Evolutionary conservation across 768 basidiomycete genomes (phyloP).

Genomic region (Lactarius quietus): DNA sequence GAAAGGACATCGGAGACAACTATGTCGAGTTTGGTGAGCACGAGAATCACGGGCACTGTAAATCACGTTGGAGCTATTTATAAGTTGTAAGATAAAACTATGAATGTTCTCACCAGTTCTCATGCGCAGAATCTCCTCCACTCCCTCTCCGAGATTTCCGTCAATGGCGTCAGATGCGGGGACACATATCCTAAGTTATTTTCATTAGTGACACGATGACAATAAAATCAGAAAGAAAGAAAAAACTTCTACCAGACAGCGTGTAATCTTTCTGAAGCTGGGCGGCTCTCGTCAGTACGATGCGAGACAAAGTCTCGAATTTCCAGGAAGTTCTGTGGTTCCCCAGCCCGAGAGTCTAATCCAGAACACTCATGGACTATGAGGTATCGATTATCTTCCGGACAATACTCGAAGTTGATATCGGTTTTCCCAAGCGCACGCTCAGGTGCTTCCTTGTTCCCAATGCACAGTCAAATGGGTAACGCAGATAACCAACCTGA

Average conservation of each 20-base stretch:
- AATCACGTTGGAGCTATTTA: not conserved
- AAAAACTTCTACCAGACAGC: too few relatives aligned
- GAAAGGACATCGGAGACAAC: not conserved
- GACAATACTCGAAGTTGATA: not conserved
- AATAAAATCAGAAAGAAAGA: too few relatives aligned
- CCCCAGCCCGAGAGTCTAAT: not conserved
- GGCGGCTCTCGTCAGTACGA: not conserved
- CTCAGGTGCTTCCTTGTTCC: not conserved
- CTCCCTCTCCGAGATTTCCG: not conserved
- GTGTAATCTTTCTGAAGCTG: too few relatives aligned
- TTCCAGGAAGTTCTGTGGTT: not conserved
- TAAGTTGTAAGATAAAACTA: not conserved
- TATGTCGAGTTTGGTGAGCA: constrained; percentile 10
- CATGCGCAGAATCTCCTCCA: constrained; percentile 6
- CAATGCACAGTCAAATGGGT: not conserved
- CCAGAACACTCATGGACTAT: constrained; percentile 6
- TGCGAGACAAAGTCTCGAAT: not conserved
- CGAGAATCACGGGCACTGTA: too few relatives aligned
- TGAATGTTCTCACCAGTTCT: not conserved
- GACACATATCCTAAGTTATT: constrained; percentile 4
- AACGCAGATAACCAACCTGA: too few relatives aligned
- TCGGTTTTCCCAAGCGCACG: too few relatives aligned
- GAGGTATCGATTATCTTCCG: not conserved
- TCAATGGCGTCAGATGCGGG: not conserved
- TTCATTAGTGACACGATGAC: not conserved